phyloP scores from a whole-genome alignment of 2,329 filamentous ascomycete species.

The Alternaria solani region DNA sequence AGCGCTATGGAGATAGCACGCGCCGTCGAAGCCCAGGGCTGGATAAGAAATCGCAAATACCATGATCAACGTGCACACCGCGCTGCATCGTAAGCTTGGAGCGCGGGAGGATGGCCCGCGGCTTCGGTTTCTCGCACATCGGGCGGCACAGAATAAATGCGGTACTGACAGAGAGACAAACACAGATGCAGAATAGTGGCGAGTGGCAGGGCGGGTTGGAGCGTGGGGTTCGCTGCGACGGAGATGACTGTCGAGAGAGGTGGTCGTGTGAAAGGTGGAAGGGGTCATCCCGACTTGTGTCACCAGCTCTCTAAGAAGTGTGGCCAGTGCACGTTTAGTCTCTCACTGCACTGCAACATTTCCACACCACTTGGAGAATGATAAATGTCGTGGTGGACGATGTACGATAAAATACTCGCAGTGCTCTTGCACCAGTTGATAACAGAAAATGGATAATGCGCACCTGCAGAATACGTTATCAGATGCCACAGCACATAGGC shows the following conservation, averaged over 20 bases:
- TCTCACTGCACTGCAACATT: not conserved
- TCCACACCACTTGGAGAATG: not conserved
- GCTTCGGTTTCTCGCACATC: not conserved
- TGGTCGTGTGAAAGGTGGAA: not conserved
- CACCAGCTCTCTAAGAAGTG: not conserved
- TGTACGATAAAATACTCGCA: not conserved
- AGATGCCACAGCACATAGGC: not conserved
- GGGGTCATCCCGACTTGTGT: not conserved
- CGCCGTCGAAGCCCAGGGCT: not conserved
- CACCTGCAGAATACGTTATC: not conserved
- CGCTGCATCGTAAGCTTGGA: not conserved
- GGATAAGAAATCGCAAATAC: not conserved
- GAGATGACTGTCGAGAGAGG: not conserved
- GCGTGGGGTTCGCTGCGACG: not conserved
- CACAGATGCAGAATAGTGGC: not conserved
- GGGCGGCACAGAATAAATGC: not conserved
- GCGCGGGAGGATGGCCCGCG: not conserved
- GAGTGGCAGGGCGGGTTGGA: not conserved
- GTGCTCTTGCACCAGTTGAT: not conserved
- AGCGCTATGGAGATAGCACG: constrained; percentile 10
- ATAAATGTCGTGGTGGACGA: not conserved
- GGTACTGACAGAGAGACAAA: not conserved
- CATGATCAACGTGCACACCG: not conserved
- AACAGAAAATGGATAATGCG: not conserved
- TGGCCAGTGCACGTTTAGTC: not conserved